Percentiles rank a stretch among this genome's conserved stretches.
Conservation (phyloP, 2,329 filamentous ascomycete species). For the Pseudovirgaria hyperparasitica region DNA sequence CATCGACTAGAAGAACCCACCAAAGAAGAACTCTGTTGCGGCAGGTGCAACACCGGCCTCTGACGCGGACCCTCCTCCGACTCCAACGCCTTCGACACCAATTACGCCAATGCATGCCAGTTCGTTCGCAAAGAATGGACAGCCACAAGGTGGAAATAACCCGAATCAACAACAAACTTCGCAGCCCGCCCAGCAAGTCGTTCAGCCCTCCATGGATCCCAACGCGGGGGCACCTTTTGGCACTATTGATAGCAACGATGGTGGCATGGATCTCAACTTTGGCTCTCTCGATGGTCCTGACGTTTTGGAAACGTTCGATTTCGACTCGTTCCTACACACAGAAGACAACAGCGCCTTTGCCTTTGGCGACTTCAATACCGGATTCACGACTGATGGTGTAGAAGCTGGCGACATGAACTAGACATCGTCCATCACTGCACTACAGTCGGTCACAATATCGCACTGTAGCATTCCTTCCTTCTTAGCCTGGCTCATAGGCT, state of each 20-base stretch:
- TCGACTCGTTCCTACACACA: slow-evolving; percentile 53
- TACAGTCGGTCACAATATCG: no score
- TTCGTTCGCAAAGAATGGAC: slow-evolving; percentile 25
- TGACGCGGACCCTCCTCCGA: slow-evolving; percentile 32
- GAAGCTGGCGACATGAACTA: no score
- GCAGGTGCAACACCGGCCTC: slow-evolving; percentile 28
- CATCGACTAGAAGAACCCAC: slow-evolving; percentile 26
- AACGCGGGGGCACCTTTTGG: slow-evolving; percentile 25
- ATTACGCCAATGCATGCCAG: slow-evolving; percentile 32
- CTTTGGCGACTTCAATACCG: slow-evolving; percentile 17
- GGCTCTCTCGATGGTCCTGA: slow-evolving; percentile 41
- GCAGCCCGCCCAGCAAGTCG: slow-evolving; percentile 6
- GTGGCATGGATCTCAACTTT: slow-evolving; percentile 26
- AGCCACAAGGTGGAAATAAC: slow-evolving; percentile 20
- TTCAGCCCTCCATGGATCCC: slow-evolving; percentile 22
- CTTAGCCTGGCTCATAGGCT: no score
- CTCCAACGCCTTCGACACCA: slow-evolving; percentile 35
- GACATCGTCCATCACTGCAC: no score
- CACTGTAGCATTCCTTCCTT: no score
- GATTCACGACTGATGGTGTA: slow-evolving; percentile 19
- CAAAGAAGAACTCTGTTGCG: slow-evolving; percentile 27
- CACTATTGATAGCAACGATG: slow-evolving; percentile 22
- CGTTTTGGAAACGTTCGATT: slow-evolving; percentile 56
- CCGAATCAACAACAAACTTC: slow-evolving; percentile 19
- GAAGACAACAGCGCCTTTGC: slow-evolving; percentile 30